phyloP scores from a whole-genome alignment of 108 stramenopile species.

The Heterococcus sp. region DNA sequence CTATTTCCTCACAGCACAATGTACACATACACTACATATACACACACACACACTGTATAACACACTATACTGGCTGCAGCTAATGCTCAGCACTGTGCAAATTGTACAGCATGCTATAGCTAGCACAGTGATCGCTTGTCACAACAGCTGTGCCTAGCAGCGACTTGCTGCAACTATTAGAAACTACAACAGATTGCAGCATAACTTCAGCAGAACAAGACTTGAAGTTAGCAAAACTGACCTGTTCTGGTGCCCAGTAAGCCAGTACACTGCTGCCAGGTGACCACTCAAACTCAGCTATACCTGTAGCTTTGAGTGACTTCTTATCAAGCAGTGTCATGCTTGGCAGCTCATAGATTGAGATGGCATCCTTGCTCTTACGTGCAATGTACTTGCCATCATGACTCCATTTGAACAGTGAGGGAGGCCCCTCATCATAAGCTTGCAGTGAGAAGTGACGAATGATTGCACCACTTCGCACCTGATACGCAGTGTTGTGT shows the following conservation, averaged over 20 bases:
- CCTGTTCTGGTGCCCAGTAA: slow-evolving; percentile 87
- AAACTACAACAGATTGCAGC: too few relatives aligned
- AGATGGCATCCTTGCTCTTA: slow-evolving; percentile 78
- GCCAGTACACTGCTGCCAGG: slow-evolving; percentile 84
- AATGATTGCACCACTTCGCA: slow-evolving; percentile 73
- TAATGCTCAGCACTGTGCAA: too few relatives aligned
- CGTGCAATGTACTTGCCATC: slow-evolving; percentile 89
- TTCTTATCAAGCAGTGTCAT: slow-evolving; percentile 86
- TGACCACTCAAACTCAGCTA: slow-evolving; percentile 88
- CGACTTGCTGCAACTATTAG: too few relatives aligned
- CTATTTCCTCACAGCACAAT: too few relatives aligned
- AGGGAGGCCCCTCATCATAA: slow-evolving; percentile 54
- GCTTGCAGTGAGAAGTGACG: slow-evolving; percentile 67
- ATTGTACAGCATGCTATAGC: too few relatives aligned
- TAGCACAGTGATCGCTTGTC: too few relatives aligned
- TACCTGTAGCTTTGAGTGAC: slow-evolving; percentile 68
- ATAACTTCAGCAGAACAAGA: too few relatives aligned
- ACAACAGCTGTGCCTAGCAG: too few relatives aligned
- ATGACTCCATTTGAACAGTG: slow-evolving; percentile 86
- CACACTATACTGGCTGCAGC: too few relatives aligned
- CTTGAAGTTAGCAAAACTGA: too few relatives aligned
- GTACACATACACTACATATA: too few relatives aligned
- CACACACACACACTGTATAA: too few relatives aligned
- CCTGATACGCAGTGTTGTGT: background rate
- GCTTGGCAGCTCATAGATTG: slow-evolving; percentile 79